Evolutionary conservation across 768 basidiomycete genomes (phyloP).

Genomic region (Hericium rajendrae): DNA sequence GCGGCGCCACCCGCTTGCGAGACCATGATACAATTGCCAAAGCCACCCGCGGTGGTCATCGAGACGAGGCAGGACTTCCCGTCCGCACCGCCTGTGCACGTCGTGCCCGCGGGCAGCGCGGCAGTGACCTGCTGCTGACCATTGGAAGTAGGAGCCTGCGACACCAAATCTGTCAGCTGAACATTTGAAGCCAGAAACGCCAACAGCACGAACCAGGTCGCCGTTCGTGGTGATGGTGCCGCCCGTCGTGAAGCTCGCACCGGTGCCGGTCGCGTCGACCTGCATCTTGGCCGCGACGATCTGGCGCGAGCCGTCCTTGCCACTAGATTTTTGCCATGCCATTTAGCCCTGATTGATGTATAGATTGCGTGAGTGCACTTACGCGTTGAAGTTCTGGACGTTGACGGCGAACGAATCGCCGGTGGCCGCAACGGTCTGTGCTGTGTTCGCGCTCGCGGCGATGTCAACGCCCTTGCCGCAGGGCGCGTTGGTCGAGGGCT

Average conservation of each 20-base stretch:
- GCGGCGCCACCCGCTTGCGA: slow-evolving; percentile 14
- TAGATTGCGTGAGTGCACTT: slow-evolving; percentile 7
- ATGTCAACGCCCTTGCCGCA: slow-evolving; percentile 35
- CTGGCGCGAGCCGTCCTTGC: slow-evolving; percentile 38
- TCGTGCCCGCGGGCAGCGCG: slow-evolving; percentile 36
- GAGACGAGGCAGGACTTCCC: slow-evolving; percentile 42
- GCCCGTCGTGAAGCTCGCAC: slow-evolving; percentile 22
- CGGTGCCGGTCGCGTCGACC: slow-evolving; percentile 32
- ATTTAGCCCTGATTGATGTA: not conserved
- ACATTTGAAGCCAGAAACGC: no score
- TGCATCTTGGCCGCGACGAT: slow-evolving; percentile 24
- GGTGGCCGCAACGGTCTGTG: slow-evolving; percentile 17
- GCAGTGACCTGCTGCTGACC: slow-evolving; percentile 34
- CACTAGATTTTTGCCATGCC: slow-evolving; percentile 19
- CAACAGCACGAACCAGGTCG: slow-evolving; percentile 31
- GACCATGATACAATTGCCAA: slow-evolving; percentile 46
- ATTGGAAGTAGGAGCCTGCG: slow-evolving; percentile 28
- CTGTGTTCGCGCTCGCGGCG: slow-evolving; percentile 27
- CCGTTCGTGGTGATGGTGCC: slow-evolving; percentile 37
- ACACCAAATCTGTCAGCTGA: not conserved
- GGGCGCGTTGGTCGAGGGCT: slow-evolving; percentile 20
- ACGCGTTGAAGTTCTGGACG: slow-evolving; percentile 42
- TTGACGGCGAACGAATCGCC: slow-evolving; percentile 34
- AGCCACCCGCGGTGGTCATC: slow-evolving; percentile 37
- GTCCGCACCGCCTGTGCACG: slow-evolving; percentile 39